Evolutionary conservation across 2,329 filamentous ascomycete species (phyloP), one percentile per base, ranked within the genome.

Genomic region (Fusarium sterilihyphosum): DNA sequence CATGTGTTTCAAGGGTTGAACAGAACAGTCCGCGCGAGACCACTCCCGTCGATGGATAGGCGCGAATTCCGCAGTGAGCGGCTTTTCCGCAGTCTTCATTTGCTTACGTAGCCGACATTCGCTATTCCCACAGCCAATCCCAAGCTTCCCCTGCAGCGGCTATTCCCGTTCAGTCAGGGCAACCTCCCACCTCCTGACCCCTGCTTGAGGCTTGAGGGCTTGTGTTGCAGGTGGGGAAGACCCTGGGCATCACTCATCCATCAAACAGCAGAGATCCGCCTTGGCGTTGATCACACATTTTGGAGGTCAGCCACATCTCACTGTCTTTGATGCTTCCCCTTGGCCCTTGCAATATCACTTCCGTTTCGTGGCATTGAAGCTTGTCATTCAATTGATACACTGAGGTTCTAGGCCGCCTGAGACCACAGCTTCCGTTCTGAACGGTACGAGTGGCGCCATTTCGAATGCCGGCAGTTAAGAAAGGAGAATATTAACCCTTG

Each of bases 241-340:
- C 74, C 76, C 76, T 76, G 65, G 62, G 46, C 50, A 59, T 69
- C 67, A 62, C 64, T 64, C 63, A 46, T 44, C 31, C 47, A 64
- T 47, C 33, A 63, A 58, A 53, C 57, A 65, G 53, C 47, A 65
- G 67, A 67, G 65, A 73, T 68, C 74, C 74, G 70, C 65, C 71
- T 76, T 70, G 75, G 75, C 76, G 56, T 70, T 60, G 63, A 71
- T 35, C 67, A 61, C 58, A 40, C 47, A 66, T 75, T 75, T 68
- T 68, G 24, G 35, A 54, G 44, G 49, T 65, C 57, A 73, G 62
- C 63, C 65, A 75, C 67, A 52, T 76, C 65, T 71, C 40, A 56
- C 60, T 64, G 56, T 57, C 46, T 40, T 40, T 53, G 60, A 58
- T 63, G 35, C 40, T 65, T 53, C 44, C 47, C 47, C 40, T 24